Evolutionary conservation across 495 filamentous ascomycete genomes (phyloP), one percentile per base, ranked within the genome.

Genomic region (Aspergillus hancockii): DNA sequence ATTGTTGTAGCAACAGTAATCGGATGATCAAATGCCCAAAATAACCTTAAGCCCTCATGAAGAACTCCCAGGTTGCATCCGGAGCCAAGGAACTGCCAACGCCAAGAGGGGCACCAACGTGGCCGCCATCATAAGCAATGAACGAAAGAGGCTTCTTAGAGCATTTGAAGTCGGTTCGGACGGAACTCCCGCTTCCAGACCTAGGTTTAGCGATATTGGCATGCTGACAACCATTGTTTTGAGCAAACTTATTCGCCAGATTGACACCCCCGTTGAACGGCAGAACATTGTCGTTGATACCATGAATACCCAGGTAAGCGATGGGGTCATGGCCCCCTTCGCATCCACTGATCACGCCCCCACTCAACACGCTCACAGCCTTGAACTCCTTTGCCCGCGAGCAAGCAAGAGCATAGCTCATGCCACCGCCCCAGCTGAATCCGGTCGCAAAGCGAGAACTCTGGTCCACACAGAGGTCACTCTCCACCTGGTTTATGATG

Each of bases 281-380:
- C 8, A 81, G 66, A 5, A 79, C 75, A 16, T 23, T 25, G 49
- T 81, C 78, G 19, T 49, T 62, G 13, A 69, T 62, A 12, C 78
- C 78, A 58, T 79, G 77, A 62, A 76, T 69, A 30, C 66, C 72
- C 47, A 77, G 75, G 56, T 79, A 81, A 4, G 77, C 77, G 23
- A 81, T 69, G 5, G 76, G 69, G 31, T 72, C 65, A 5, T 62
- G 66, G 16, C 76, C 77, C 1, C 64, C 70, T 10, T 57, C 54
- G 59, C 77, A 80, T 8, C 77, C 77, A 54, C 73, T 77, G 47
- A 79, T 68, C 52, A 63, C 55, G 14, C 61, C 70, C n/a, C n/a
- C n/a, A n/a, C n/a, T n/a, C n/a, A n/a, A n/a, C n/a, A n/a, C n/a
- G n/a, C n/a, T n/a, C n/a, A n/a, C n/a, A n/a, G n/a, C n/a, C n/a